Evolutionary conservation across 768 basidiomycete species (phyloP), one percentile per base, ranked within the genome.

Genomic region (Collybiopsis confluens): DNA sequence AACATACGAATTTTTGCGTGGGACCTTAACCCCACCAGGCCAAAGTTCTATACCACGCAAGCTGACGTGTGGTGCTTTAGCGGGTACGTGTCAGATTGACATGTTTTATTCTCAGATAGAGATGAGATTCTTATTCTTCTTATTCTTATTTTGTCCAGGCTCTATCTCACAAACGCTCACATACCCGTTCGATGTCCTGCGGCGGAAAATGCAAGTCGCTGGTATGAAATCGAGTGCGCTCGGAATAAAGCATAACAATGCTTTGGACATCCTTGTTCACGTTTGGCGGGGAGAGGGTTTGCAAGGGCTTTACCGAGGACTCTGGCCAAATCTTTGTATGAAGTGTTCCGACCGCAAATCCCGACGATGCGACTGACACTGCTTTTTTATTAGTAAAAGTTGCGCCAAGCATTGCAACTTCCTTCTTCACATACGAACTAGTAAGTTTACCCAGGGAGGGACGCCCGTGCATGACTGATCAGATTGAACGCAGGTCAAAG

Each of bases 141-240:
- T 52, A n/a, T n/a, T n/a, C n/a, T n/a, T n/a, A n/a, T 10, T 43
- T 49, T 48, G 28, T 23, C 45, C 70, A 81, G 92, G 92, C n/a
- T 84, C 87, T 23, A 87, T 96, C 59, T 94, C 93, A 11, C 92
- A 98, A 68, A 92, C 93, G 46, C 69, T 98, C 61, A 98, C 95
- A 4, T 98, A 96, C 67, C 96, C 96, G 8, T 91, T 97, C 62
- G 96, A 99, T 66, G 91, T 98, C 4, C 69, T 98, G 55, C 79
- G 96, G 44, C 80, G 96, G 56, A 96, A 98, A 76, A 93, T 98
- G 88, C 96, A 98, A 68, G 90, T 96, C 55, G 79, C 83, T 4
- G 92, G 92, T 11, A 86, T 94, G 84, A 70, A 79, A 60, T 74
- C 71, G 11, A 79, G 78, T 16, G 73, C 77, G 11, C 64, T 82